phyloP scores from a whole-genome alignment of 371 early-diverging fungal species.

The Zychaea mexicana region DNA sequence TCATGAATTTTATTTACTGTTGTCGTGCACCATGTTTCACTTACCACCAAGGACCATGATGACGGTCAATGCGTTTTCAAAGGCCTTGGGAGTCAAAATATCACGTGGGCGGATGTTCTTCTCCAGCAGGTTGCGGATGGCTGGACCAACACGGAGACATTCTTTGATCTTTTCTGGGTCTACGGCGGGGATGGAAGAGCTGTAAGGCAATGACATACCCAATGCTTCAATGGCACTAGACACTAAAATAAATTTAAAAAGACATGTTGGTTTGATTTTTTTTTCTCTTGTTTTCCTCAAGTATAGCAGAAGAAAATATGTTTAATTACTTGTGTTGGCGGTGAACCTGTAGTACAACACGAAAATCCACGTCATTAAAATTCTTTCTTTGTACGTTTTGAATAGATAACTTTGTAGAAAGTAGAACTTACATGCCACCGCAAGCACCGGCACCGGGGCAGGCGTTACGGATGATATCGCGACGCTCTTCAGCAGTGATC shows the following conservation, averaged over 20 bases:
- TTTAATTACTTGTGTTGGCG: conserved; percentile 89
- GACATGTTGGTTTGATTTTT: background rate
- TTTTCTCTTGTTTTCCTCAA: no score
- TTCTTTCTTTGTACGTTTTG: background rate
- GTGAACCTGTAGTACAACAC: conserved; percentile 50
- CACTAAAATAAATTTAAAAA: conserved; percentile 66
- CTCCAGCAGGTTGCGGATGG: conserved; percentile 85
- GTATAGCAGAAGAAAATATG: no score
- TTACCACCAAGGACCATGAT: conserved; percentile 90
- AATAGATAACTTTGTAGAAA: no score
- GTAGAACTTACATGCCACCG: conserved; percentile 86
- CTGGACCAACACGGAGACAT: conserved; percentile 81
- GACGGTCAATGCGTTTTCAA: conserved; percentile 93
- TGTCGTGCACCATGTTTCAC: no score
- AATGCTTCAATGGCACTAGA: conserved; percentile 95
- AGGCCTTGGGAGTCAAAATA: conserved; percentile 91
- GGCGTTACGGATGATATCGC: conserved; percentile 81
- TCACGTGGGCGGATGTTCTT: conserved; percentile 89
- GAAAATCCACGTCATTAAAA: background rate
- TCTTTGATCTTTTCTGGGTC: conserved; percentile 86
- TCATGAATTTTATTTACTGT: background rate
- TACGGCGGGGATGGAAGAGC: conserved; percentile 89
- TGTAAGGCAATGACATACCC: conserved; percentile 95
- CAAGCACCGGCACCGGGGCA: conserved; percentile 97
- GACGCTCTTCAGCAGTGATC: conserved; percentile 83